Base-by-base conservation (phyloP, 73 alveolate species). In the Stentor roeselii region DNA sequence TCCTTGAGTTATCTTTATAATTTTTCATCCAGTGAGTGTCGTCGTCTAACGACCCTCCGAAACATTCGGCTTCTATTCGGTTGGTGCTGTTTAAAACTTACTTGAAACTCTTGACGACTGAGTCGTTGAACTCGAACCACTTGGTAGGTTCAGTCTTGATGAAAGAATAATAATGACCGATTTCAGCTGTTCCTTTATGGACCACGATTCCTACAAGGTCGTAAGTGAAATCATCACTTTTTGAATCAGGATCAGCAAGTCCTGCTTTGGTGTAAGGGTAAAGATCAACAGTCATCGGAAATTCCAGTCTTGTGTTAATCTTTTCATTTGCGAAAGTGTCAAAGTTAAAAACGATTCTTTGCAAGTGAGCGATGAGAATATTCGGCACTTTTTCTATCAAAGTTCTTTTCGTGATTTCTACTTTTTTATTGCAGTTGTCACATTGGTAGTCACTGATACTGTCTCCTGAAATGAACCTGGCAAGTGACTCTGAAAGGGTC, bases 171-270 rank as follows among this genome's bases (percentile, higher is more conserved):
- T 97, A 97, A 84, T 97, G 99, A 0, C 99, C 99, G 31, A 91
- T 93, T 75, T 97, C 97, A 1, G 99, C 99, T 41, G 99, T 94
- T 6, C 99, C 99, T 21, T 89, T 78, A 88, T 97, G 99, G 59
- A 97, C 97, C 42, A 90, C 96, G 37, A 97, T 96, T 39, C 99
- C 99, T 36, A 87, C 96, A 39, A 97, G 91, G 59, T 92, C 91
- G 86, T 97, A 97, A 1, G 21, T n/a, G 34, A 21, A 67, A 2
- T 67, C 80, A 21, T 60, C 86, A 11, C 0, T 4, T 14, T 42
- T 78, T 37, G 85, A 60, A 30, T 87, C 88, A 27, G 88, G 92
- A 36, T 88, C 85, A 85, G 89, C 86, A 74, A 87, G 85, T 1
- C 91, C 92, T 41, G 90, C 89, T 80, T 95, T 95, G 37, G 98